A percentile compares a stretch with the other conserved stretches of the same genome.
Conservation (phyloP, 257 asterid species). For the Ajuga chamaepitys region DNA sequence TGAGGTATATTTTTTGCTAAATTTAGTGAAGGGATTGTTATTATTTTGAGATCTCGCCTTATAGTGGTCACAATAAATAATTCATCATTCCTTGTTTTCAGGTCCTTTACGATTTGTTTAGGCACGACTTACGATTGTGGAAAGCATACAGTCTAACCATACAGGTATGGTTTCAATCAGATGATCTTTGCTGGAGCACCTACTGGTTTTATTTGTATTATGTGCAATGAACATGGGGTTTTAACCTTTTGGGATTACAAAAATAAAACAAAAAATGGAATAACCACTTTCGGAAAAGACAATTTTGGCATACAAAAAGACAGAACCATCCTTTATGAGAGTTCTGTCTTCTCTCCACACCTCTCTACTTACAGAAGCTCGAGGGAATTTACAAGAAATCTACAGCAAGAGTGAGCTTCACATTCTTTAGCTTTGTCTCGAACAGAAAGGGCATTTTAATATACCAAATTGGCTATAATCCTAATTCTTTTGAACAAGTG, state of each 20-base stretch:
- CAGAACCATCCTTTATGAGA: too few species aligned
- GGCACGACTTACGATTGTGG: constrained; percentile 85
- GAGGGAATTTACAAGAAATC: too few species aligned
- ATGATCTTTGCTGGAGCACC: background rate
- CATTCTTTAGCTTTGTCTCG: background rate
- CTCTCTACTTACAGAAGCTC: background rate
- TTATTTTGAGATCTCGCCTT: background rate
- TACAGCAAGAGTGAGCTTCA: too few species aligned
- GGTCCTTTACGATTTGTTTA: constrained; percentile 91
- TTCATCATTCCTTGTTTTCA: constrained; percentile 30
- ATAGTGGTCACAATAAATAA: too few species aligned
- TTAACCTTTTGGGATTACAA: background rate
- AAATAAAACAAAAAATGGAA: background rate
- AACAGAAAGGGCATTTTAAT: background rate
- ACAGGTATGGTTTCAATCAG: constrained; percentile 43
- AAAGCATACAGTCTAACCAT: constrained; percentile 74
- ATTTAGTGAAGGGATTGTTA: too few species aligned
- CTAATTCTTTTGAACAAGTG: background rate
- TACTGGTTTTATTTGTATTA: background rate
- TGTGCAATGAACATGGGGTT: background rate
- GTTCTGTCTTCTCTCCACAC: background rate
- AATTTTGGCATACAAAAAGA: background rate
- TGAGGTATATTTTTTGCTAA: constrained; percentile 48
- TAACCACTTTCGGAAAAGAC: too few species aligned
- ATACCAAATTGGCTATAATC: background rate